Evolutionary conservation across 192 early-diverging fungal species (phyloP), one percentile per base, ranked within the genome.

Genomic region (Coemansia sp.): DNA sequence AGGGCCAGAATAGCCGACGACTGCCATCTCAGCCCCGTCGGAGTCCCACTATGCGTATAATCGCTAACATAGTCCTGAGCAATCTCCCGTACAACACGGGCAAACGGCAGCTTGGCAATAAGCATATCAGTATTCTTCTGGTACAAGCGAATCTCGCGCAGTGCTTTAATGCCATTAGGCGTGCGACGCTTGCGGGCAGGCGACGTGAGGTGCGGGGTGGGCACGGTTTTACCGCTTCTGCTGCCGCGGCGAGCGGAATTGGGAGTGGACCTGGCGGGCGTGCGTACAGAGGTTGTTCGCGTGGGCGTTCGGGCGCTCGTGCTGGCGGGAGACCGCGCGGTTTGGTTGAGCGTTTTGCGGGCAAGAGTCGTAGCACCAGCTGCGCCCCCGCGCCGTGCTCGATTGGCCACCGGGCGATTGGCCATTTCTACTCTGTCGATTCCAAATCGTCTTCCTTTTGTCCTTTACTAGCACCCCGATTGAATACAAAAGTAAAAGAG

Each of bases 91-190:
- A 91, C 93, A 37, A 96, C 78, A 0, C 94, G 80, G 22, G 90
- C 82, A 84, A 96, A 96, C n/a, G 94, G 93, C 24, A 93, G 82
- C 80, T 93, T 94, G 24, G 87, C 82, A 12, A 96, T 65, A 29
- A 94, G 76, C 19, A 94, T 82, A 22, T 92, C 83, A 23, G 91
- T 93, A 12, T 78, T 84, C 74, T 89, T 91, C 70, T 96, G 94
- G 68, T 88, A 94, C 61, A 85, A 84, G 59, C 91, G 82, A 49
- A 96, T 96, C 72, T 96, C 94, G 7, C 88, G 68, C 37, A 96
- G 77, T 1, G 94, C 93, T 11, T 90, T 82, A 10, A 90, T 88
- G 19, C 94, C 94, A 23, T 56, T 66, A 9, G 75, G 69, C 13
- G 59, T 29, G 35, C 66, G 61, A 13, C 75, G 75, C 26, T 78